A percentile compares a stretch with the other conserved stretches of the same genome.
Evolutionary conservation across 805 yeast genomes (phyloP).

Genomic region (Wickerhamomyces chaumierensis): DNA sequence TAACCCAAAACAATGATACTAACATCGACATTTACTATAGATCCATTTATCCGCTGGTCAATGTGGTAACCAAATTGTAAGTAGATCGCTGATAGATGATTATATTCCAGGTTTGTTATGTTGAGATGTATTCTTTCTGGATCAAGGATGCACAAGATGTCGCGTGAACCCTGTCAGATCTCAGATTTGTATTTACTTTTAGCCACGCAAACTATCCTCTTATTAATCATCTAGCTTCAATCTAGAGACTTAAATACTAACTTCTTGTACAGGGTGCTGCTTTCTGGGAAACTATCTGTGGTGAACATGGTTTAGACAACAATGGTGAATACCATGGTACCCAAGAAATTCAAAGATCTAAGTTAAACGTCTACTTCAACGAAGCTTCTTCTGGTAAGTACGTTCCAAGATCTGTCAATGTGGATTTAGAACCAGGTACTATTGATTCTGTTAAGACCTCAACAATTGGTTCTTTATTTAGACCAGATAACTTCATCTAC

Average conservation of each 20-base stretch:
- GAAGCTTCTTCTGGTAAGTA: conserved; percentile 95
- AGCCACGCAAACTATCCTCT: no score
- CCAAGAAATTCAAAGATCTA: conserved; percentile 62
- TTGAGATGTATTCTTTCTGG: not conserved
- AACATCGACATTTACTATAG: conserved; percentile 29
- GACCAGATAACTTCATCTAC: conserved; percentile 92
- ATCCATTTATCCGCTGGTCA: conserved; percentile 96
- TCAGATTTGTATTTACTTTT: no score
- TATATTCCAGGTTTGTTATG: not conserved
- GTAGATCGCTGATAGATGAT: conserved; percentile 18
- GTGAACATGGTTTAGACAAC: conserved; percentile 73
- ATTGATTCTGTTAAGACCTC: conserved; percentile 96
- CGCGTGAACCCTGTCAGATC: no score
- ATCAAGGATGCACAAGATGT: no score
- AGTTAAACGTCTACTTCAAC: conserved; percentile 88
- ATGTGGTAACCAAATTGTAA: conserved; percentile 94
- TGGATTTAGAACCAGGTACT: conserved; percentile 95
- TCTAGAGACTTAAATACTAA: no score
- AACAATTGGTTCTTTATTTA: conserved; percentile 81
- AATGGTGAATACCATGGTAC: conserved; percentile 63
- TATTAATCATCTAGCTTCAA: no score
- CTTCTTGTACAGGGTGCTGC: conserved; percentile 87
- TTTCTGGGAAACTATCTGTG: conserved; percentile 87
- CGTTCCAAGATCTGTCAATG: conserved; percentile 95
- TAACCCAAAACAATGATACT: conserved; percentile 4